Evolutionary conservation across 2,329 filamentous ascomycete species (phyloP), one percentile per base, ranked within the genome.

Genomic region (Alternaria sp.): DNA sequence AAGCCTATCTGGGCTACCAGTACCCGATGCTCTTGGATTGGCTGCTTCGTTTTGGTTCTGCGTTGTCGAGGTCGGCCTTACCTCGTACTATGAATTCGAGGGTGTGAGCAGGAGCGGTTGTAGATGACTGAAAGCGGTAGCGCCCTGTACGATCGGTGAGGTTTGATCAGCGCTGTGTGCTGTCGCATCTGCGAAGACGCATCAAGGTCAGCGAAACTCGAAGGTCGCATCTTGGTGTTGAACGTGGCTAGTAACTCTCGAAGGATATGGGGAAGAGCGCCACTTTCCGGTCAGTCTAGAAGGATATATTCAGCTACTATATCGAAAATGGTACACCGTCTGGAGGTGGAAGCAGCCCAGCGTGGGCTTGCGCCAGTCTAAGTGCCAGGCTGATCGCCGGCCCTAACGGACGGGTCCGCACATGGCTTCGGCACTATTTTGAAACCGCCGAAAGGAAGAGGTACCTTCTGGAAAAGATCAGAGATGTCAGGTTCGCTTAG

Each of bases 381-480:
- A 58, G 54, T 60, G 55, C 58, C 59, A 65, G 28, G 59, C 65
- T 65, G 54, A 66, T 67, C 61, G 61, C 30, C 65, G 18, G 43
- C 50, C 53, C 60, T 63, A 63, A 53, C 57, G 58, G 57, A 55
- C 55, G 65, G 63, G 61, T 66, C 63, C 56, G 60, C 56, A 61
- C 63, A 60, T 49, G 55, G 63, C 44, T 51, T 63, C 66, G 67
- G 67, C 63, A 60, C 25, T 37, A 63, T 56, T 63, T 20, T 63
- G 67, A 69, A 71, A 60, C 63, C 61, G 51, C 60, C 63, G 61
- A 63, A 43, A 55, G 58, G 55, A 55, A 55, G 61, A 60, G 50
- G 57, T 20, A 51, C 64, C 37, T 71, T 68, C 65, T 66, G 49
- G 67, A 68, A 69, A 58, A 43, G 51, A 54, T 20, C 28, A 69